Conservation (phyloP, 2,329 filamentous ascomycete species). For the Xylaria digitata region DNA sequence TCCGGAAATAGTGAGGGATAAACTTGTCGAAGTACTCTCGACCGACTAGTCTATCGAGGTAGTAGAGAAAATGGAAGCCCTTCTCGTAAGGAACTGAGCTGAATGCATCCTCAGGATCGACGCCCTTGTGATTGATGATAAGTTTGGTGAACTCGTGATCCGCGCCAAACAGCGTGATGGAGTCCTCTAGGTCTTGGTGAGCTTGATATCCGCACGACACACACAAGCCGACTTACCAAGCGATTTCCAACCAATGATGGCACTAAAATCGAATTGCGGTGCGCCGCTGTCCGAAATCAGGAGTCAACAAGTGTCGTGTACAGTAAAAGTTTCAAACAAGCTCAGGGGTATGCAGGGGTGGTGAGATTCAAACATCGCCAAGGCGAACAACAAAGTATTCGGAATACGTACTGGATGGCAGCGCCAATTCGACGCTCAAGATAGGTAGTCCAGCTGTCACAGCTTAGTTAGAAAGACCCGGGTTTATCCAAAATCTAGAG, state of each 20-base stretch:
- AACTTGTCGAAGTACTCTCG: slow-evolving; percentile 93
- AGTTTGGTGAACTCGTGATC: slow-evolving; percentile 95
- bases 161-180: slow-evolving; percentile 79
- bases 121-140: slow-evolving; percentile 84
- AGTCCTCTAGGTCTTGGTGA: slow-evolving; percentile 67
- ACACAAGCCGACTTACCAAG: slow-evolving; percentile 61
- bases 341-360: neutral
- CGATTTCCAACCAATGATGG: slow-evolving; percentile 95
- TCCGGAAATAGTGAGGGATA: slow-evolving; percentile 93
- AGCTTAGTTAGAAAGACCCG: slow-evolving; percentile 13
- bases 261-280: slow-evolving; percentile 88
- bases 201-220: neutral
- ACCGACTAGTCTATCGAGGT: slow-evolving; percentile 86
- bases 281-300: slow-evolving; percentile 63
- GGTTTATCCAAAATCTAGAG: neutral
- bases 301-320: slow-evolving; percentile 18
- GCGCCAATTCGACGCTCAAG: slow-evolving; percentile 87
- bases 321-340: neutral
- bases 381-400: neutral
- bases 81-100: slow-evolving; percentile 95
- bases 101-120: slow-evolving; percentile 96
- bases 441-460: slow-evolving; percentile 82
- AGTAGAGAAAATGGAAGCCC: slow-evolving; percentile 92
- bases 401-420: slow-evolving; percentile 67
- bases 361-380: slow-evolving; percentile 5